These are phyloP conservation scores for Erythrophleum ivorense DNA, from an alignment of 331 rosid genomes.

Conservation along the genomic window DNA sequence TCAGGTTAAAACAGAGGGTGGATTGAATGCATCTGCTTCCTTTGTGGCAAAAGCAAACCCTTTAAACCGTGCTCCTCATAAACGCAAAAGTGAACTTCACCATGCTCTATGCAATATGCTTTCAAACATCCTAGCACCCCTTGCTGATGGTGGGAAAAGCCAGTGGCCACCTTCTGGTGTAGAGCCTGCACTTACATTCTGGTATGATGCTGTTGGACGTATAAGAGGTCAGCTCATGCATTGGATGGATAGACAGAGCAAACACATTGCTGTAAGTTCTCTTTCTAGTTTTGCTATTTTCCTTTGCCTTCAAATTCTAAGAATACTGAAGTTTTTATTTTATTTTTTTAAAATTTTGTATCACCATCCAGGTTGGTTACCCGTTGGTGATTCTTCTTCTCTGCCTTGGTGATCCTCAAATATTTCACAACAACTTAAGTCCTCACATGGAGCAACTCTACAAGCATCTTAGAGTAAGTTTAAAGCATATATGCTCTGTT, in stretches of 20 bases:
- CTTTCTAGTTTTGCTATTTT: slow-evolving; percentile 23
- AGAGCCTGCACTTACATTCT: slow-evolving; percentile 88
- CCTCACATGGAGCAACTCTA: slow-evolving; percentile 99
- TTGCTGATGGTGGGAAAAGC: slow-evolving; percentile 98
- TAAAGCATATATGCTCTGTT: slow-evolving; percentile 2
- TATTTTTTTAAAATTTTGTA: neutral
- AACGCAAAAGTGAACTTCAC: slow-evolving; percentile 97
- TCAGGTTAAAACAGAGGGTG: slow-evolving; percentile 99
- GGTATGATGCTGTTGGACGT: slow-evolving; percentile 99
- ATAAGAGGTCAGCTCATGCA: slow-evolving; percentile 80
- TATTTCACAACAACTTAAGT: slow-evolving; percentile 79
- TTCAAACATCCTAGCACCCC: slow-evolving; percentile 94
- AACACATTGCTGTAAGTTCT: slow-evolving; percentile 81
- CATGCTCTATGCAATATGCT: slow-evolving; percentile 98
- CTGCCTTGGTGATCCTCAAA: slow-evolving; percentile 96
- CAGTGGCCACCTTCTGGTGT: slow-evolving; percentile 99
- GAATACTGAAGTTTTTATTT: neutral
- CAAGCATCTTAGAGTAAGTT: slow-evolving; percentile 92
- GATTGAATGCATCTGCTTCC: slow-evolving; percentile 97
- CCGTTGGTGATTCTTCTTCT: slow-evolving; percentile 97
- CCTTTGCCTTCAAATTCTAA: slow-evolving; percentile 14
- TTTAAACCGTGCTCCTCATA: slow-evolving; percentile 90
- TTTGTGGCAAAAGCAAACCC: slow-evolving; percentile 99
- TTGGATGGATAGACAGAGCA: slow-evolving; percentile 99
- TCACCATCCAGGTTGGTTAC: slow-evolving; percentile 78